Percentiles rank a stretch among this genome's conserved stretches.
Conservation (phyloP, 2,329 filamentous ascomycete species). For the Colletotrichum magnum region DNA sequence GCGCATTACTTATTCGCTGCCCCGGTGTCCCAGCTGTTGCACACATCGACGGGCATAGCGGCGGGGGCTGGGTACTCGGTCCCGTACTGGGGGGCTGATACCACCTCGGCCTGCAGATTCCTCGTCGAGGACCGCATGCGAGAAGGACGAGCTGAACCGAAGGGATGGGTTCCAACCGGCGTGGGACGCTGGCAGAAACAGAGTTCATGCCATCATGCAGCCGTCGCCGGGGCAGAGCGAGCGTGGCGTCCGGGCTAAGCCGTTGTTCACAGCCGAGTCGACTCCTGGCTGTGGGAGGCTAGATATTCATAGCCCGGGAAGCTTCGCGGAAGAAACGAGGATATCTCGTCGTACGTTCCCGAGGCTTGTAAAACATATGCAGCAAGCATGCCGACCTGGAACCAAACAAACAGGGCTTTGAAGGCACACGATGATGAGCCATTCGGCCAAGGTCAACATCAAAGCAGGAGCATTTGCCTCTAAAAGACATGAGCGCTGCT, state of each 20-base stretch:
- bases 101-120: slow-evolving; percentile 21
- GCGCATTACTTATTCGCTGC: slow-evolving; percentile 32
- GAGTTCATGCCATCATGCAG: slow-evolving; percentile 5
- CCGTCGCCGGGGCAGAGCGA: not conserved
- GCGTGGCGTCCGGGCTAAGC: not conserved
- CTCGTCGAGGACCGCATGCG: slow-evolving; percentile 6
- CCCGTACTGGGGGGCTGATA: slow-evolving; percentile 20
- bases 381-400: no score
- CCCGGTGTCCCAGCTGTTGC: not conserved
- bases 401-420: no score
- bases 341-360: not conserved
- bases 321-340: not conserved
- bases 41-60: slow-evolving; percentile 22
- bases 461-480: no score
- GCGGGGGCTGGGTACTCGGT: slow-evolving; percentile 23
- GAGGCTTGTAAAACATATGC: not conserved
- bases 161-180: not conserved
- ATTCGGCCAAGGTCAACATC: no score
- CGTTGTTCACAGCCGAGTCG: not conserved
- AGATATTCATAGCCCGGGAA: not conserved
- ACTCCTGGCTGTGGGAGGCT: not conserved
- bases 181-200: slow-evolving; percentile 4
- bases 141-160: not conserved
- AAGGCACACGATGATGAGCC: no score
- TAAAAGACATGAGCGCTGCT: no score